Base-by-base conservation (phyloP, 495 filamentous ascomycete species). In the Neurospora terricola region DNA sequence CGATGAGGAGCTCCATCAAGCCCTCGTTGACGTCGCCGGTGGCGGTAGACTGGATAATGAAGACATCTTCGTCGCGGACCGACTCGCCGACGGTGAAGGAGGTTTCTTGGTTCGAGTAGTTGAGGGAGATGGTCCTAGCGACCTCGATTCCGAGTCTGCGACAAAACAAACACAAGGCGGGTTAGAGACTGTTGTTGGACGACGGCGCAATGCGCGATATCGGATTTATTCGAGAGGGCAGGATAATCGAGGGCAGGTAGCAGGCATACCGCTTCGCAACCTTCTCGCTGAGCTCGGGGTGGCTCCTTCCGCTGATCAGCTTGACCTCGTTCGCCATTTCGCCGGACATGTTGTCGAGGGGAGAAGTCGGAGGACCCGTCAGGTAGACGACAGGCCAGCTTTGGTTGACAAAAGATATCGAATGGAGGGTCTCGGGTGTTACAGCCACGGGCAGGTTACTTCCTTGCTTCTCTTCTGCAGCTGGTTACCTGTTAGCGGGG, bases 21-120 rank as follows among this genome's bases (percentile, higher is more conserved):
- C 94, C 96, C 80, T 99, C 96, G 83, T 99, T 99, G 85, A 99
- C 94, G 80, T 98, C 94, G 80, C 95, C 94, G 4, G 96, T 96
- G 14, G 91, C 90, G 62, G 96, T 97, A 39, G 94, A 97, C 82
- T 99, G 96, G 72, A 99, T 85, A 75, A 99, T 95, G 86, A 97
- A 99, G 79, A 97, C 94, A 90, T 97, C 94, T 86, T 98, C 94
- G 83, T 99, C 94, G 80, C 95, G 90, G 42, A 99, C 96, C 75
- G 92, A 94, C 83, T 99, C 96, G 80, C 94, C 95, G 74, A 99
- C 96, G 14, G 96, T 97, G 71, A 99, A 94, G 75, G 92, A 96
- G 16, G 93, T 98, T 81, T 99, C 96, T 78, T 98, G 94, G 85
- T 99, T 99, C 69, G 95, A 97, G 83, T 97, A 97, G 80, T 98